A percentile compares a stretch with the other conserved stretches of the same genome.
Evolutionary conservation across 257 asterid genomes (phyloP).

Genomic region (Solanum commersonii): DNA sequence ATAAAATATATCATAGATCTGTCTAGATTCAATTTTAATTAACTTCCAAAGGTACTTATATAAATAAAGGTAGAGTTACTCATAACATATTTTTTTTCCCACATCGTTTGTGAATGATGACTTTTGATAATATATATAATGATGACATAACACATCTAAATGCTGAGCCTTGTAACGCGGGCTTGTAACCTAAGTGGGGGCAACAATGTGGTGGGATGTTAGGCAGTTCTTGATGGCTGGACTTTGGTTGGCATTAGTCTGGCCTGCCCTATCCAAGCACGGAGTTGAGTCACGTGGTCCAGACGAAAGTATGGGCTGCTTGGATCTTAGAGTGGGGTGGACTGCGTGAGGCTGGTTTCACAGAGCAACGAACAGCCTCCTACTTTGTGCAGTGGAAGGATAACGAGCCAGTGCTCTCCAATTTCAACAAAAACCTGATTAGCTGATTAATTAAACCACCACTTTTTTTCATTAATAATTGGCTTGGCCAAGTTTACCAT

Average conservation of each 20-base stretch:
- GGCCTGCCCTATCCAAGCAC: background rate
- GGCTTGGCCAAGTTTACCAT: too few species aligned
- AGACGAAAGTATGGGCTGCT: background rate
- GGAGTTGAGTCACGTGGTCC: background rate
- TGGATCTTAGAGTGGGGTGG: background rate
- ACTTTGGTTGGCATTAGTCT: background rate
- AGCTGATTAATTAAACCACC: background rate
- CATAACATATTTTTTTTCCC: background rate
- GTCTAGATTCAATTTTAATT: background rate
- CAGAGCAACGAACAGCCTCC: background rate
- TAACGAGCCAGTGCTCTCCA: background rate
- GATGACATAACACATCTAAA: background rate
- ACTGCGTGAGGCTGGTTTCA: background rate
- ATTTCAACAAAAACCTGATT: background rate
- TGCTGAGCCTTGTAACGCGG: background rate
- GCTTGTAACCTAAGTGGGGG: background rate
- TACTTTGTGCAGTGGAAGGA: background rate
- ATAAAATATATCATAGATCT: background rate
- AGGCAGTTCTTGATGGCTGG: background rate
- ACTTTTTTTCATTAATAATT: background rate
- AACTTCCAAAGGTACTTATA: background rate
- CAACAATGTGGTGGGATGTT: background rate
- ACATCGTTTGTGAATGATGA: background rate
- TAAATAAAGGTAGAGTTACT: background rate
- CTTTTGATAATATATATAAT: background rate